A percentile compares a stretch with the other conserved stretches of the same genome.
Conservation (phyloP, 2,329 filamentous ascomycete genomes). For the Diaporthe sp. region DNA sequence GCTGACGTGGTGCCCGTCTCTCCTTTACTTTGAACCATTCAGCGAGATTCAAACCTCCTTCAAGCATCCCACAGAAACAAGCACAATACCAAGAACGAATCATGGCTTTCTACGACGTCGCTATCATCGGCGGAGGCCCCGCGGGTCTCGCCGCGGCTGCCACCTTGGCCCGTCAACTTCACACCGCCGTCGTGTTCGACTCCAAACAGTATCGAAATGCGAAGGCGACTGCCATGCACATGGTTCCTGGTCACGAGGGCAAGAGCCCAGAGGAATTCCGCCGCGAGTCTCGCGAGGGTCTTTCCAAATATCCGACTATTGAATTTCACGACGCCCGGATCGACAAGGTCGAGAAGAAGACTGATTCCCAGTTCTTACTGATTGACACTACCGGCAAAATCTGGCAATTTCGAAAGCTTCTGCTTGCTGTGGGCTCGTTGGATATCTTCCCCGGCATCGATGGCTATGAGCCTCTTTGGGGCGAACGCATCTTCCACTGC, state of each 20-base stretch:
- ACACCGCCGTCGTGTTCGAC: slow-evolving; percentile 64
- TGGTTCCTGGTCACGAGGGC: slow-evolving; percentile 56
- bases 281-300: slow-evolving; percentile 50
- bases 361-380: slow-evolving; percentile 37
- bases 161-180: slow-evolving; percentile 63
- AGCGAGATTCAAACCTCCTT: too few relatives aligned
- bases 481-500: slow-evolving; percentile 68
- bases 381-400: slow-evolving; percentile 55
- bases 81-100: fast-evolving
- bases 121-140: slow-evolving; percentile 67
- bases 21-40: not conserved
- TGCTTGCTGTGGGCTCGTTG: slow-evolving; percentile 66
- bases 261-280: slow-evolving; percentile 52
- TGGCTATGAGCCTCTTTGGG: slow-evolving; percentile 70
- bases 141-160: slow-evolving; percentile 63
- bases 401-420: slow-evolving; percentile 66
- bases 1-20: not conserved
- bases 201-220: slow-evolving; percentile 65
- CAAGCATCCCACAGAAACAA: not conserved
- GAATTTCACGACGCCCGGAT: slow-evolving; percentile 46
- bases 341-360: slow-evolving; percentile 43
- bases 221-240: slow-evolving; percentile 63
- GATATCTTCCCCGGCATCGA: slow-evolving; percentile 65
- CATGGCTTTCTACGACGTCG: slow-evolving; percentile 44
- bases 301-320: slow-evolving; percentile 53